Evolutionary conservation across 306 rosid species (phyloP).

Genomic region (Pachyrhizus erosus): DNA sequence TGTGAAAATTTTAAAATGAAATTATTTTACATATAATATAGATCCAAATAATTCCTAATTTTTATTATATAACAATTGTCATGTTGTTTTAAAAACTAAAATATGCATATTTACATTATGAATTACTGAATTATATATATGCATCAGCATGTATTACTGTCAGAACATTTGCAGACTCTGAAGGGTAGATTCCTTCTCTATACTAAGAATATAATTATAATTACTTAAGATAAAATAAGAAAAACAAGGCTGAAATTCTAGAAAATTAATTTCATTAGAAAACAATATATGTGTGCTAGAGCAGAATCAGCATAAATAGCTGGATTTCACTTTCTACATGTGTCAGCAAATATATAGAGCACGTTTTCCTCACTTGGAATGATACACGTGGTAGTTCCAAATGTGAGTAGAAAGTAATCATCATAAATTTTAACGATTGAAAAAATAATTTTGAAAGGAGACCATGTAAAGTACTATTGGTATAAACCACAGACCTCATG

Average conservation of each 20-base stretch:
- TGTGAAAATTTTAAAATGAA: too few species aligned
- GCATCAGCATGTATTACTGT: slow-evolving; percentile 6
- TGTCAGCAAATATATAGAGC: slow-evolving; percentile 9
- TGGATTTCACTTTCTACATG: background rate
- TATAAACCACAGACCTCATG: too few species aligned
- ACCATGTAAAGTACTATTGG: too few species aligned
- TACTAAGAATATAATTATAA: background rate
- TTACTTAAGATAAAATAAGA: background rate
- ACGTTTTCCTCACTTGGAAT: slow-evolving; percentile 21
- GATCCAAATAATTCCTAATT: background rate
- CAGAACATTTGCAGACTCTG: slow-evolving; percentile 26
- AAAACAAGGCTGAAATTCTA: background rate
- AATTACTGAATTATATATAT: background rate
- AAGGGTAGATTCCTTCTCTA: slow-evolving; percentile 36
- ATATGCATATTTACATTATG: background rate
- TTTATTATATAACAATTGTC: background rate
- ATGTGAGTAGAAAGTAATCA: background rate
- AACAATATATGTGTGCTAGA: background rate
- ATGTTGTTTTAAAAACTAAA: background rate
- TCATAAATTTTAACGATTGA: background rate
- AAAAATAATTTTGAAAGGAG: too few species aligned
- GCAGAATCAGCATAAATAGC: background rate
- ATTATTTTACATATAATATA: too few species aligned
- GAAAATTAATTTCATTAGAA: background rate
- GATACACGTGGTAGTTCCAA: background rate